Evolutionary conservation across 2,329 filamentous ascomycete species (phyloP), one percentile per base, ranked within the genome.

Genomic region (Claviceps purpurea): DNA sequence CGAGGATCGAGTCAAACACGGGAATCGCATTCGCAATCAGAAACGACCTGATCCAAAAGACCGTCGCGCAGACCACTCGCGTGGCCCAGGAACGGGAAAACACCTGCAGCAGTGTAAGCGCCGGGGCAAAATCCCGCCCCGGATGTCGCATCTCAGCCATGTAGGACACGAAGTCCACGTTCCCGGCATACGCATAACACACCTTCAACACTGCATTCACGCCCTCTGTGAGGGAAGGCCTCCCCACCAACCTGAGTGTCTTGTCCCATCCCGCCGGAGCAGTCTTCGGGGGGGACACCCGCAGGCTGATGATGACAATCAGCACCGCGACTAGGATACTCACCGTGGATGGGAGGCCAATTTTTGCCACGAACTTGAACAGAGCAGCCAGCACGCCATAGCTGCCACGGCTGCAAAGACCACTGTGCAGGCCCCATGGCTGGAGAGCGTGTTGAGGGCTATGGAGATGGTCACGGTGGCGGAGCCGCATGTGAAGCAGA

Each of bases 401-500:
- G 26, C 26, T 30, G 8, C 26, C 26, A 30, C 26, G 8, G 26
- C 78, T 82, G 79, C 76, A 64, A 84, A 87, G 39, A 73, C 76
- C 52, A 87, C 77, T 1, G 83, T 86, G 69, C 84, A 87, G 7
- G 81, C 59, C 5, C 72, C 71, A 62, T 82, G 76, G 52, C 72
- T 70, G 11, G 75, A 77, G 63, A 86, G 81, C 49, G 81, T 85
- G 68, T 86, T 86, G 58, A 85, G 73, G 60, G 83, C 84, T 59
- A 84, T 77, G 44, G 82, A 77, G 47, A 82, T 79, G 2, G 81
- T 79, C 49, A 86, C 71, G 59, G 79, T 82, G 60, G 85, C 82
- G 54, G 84, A 75, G 44, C 78, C 81, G 68, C 79, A 76, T 30
- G 85, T 85, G 66, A 85, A 84, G 49, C 80, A 84, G 62, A 87